Conservation (phyloP, 148 eudicot species). For the Gaultheria prostrata region DNA sequence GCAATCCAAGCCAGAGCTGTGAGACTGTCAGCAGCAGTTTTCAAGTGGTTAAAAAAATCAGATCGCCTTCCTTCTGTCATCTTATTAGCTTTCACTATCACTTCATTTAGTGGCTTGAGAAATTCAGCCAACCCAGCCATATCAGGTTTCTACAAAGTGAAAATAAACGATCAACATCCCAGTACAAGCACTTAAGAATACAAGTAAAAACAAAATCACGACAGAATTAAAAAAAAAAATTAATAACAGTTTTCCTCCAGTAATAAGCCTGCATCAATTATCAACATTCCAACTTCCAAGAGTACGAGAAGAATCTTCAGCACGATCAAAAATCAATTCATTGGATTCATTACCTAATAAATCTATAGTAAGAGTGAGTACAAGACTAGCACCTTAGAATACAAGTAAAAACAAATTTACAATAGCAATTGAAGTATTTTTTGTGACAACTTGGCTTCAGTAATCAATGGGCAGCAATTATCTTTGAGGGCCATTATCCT, state of each 20-base stretch:
- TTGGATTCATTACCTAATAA: not conserved
- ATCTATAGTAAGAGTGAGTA: not conserved
- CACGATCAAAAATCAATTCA: not conserved
- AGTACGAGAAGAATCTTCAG: not conserved
- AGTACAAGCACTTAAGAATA: not conserved
- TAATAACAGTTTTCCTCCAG: not conserved
- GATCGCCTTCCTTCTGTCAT: constrained; percentile 80
- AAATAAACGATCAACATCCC: not conserved
- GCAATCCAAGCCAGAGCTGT: constrained; percentile 96
- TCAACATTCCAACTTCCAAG: not conserved
- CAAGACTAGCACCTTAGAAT: not conserved
- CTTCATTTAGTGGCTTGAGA: constrained; percentile 80
- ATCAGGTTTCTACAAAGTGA: constrained; percentile 77
- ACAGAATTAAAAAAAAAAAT: not conserved
- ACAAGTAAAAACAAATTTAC: not conserved
- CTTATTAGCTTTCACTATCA: constrained; percentile 56
- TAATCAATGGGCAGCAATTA: not conserved
- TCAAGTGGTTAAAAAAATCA: constrained; percentile 79
- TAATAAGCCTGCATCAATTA: not conserved
- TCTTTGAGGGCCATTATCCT: not conserved
- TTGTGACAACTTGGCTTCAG: not conserved
- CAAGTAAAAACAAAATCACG: not conserved
- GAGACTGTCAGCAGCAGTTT: constrained; percentile 80
- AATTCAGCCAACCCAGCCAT: constrained; percentile 71
- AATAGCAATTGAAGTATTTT: not conserved